These are phyloP conservation scores for Diaporthe sp. DNA, from an alignment of 2,329 filamentous ascomycete genomes.

Conservation along the genomic window DNA sequence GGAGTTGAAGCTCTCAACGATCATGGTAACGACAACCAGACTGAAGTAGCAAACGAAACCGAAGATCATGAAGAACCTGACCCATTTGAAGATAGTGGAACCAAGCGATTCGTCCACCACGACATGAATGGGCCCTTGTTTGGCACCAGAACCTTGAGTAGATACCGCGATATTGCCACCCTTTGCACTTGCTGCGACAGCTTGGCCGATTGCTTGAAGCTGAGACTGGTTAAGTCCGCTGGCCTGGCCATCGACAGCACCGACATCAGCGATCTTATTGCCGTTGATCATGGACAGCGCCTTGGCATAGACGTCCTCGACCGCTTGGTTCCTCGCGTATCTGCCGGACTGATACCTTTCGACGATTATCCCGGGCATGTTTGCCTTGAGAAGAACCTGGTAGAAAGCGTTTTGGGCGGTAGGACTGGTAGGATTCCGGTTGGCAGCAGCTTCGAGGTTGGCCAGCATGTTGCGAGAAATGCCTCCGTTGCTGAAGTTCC, in stretches of 20 bases:
- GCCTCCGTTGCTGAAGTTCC: slow-evolving; percentile 59
- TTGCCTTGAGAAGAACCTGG: slow-evolving; percentile 87
- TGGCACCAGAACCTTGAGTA: slow-evolving; percentile 74
- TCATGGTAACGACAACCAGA: slow-evolving; percentile 82
- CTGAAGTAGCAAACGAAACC: slow-evolving; percentile 83
- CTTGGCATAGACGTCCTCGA: slow-evolving; percentile 83
- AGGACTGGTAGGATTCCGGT: slow-evolving; percentile 89
- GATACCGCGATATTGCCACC: slow-evolving; percentile 75
- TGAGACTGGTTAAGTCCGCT: slow-evolving; percentile 69
- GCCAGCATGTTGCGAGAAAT: slow-evolving; percentile 78
- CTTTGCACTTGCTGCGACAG: slow-evolving; percentile 78
- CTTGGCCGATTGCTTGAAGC: slow-evolving; percentile 84
- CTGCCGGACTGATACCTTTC: slow-evolving; percentile 89
- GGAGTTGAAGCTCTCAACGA: slow-evolving; percentile 84
- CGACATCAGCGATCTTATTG: slow-evolving; percentile 47
- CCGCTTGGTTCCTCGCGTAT: slow-evolving; percentile 83
- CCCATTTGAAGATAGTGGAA: slow-evolving; percentile 87
- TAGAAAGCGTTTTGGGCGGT: slow-evolving; percentile 95
- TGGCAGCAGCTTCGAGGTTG: slow-evolving; percentile 90
- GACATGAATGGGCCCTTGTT: slow-evolving; percentile 91
- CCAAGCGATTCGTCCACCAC: slow-evolving; percentile 92
- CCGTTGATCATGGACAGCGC: slow-evolving; percentile 67
- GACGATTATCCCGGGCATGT: slow-evolving; percentile 93
- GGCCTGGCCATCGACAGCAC: slow-evolving; percentile 48
- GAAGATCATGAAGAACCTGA: slow-evolving; percentile 88